Percentiles rank a stretch among this genome's conserved stretches.
These are phyloP conservation scores for Neofusicoccum sp. DNA, from an alignment of 2,329 filamentous ascomycete species.

Conservation along the genomic window DNA sequence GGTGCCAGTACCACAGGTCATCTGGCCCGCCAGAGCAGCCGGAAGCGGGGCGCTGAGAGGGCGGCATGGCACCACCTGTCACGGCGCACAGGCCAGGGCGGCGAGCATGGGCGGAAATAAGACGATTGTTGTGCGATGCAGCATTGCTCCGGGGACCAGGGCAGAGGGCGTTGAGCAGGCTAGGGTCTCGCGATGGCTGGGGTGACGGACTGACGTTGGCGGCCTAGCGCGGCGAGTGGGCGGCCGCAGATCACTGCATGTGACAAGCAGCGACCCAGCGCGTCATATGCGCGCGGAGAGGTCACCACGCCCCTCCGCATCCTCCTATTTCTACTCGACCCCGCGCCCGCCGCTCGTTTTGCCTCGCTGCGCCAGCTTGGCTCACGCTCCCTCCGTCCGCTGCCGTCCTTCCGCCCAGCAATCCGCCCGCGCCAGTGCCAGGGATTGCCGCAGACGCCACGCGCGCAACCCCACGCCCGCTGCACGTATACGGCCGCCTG, in stretches of 20 bases:
- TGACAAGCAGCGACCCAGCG: background rate
- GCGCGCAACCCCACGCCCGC: background rate
- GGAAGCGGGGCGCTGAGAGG: background rate
- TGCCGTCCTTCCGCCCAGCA: background rate
- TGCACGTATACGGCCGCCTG: background rate
- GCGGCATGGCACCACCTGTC: too few species aligned
- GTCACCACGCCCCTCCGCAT: constrained; percentile 4
- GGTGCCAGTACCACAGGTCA: background rate
- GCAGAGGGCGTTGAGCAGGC: background rate
- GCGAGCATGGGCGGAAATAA: too few species aligned
- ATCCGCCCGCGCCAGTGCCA: background rate
- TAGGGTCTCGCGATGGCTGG: background rate
- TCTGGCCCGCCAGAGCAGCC: background rate
- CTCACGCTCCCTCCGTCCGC: background rate
- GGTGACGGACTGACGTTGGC: background rate
- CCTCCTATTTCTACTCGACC: constrained; percentile 11
- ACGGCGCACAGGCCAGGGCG: too few species aligned
- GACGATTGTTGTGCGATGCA: background rate
- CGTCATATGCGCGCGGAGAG: constrained; percentile 6
- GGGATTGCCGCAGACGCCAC: background rate
- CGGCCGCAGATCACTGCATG: constrained; percentile 11
- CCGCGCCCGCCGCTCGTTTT: background rate
- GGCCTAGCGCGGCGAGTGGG: too few species aligned
- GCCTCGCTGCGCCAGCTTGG: background rate
- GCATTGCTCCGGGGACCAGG: background rate